Base-by-base conservation (phyloP, 805 yeast species). In the Candida orba region DNA sequence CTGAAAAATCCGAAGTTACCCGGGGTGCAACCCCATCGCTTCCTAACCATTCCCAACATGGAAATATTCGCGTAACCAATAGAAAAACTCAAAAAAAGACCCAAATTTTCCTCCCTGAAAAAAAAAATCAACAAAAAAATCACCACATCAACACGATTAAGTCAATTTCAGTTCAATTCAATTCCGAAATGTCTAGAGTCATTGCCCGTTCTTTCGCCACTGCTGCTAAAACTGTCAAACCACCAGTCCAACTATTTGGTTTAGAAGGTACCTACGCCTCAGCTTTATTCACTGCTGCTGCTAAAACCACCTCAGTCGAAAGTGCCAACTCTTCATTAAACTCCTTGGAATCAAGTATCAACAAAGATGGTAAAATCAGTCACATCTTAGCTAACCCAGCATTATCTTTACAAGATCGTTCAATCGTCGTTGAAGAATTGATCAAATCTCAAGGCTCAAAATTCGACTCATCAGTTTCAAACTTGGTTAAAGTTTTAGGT, bases 251-350 rank as follows among this genome's bases (percentile, higher is more conserved):
- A 76, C 76, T 91, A 65, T 91, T 78, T 61, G 98, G 98, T 52
- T 71, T 91, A 56, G 97, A 90, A 56, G 99, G 98, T 63, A 89
- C 98, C 52, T 91, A 91, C 68, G 99, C 98, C 56, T 77, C 88
- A 46, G 96, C 99, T 40, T 77, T 93, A 58, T 91, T 81, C 79
- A 74, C 90, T 43, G 97, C 98, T 20, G 83, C 98, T 45, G 83
- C 83, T 54, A 83, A 86, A 74, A 79, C 79, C 56, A 77, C 95
- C 31, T 72, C 87, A 9, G 71, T 89, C 56, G 91, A 81, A 53
- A 68, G 80, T 50, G 81, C 90, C 44, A 73, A 75, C 57, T 72
- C 72, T 59, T 78, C 90, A 35, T 78, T 93, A 59, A 65, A 65
- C 53, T 67, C 76, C 52, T 66, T 93, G 56, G 63, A 71, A 58